phyloP scores from a whole-genome alignment of 1,284 basidiomycete genomes.

The Pseudozyma sp. region DNA sequence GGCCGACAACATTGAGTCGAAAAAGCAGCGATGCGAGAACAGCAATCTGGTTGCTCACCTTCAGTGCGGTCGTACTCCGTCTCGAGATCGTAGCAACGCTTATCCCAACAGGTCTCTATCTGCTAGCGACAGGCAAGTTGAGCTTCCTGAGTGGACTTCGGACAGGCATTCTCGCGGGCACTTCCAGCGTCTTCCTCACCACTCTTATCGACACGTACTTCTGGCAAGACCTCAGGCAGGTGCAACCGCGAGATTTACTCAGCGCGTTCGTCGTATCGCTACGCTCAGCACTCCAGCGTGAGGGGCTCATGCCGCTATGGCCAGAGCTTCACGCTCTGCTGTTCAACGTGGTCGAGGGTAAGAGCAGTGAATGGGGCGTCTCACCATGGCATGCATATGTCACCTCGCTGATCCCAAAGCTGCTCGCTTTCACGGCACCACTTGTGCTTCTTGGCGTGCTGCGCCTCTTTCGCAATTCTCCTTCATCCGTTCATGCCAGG shows the following conservation, averaged over 20 bases:
- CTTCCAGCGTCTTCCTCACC: conserved; percentile 26
- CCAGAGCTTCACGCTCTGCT: conserved; percentile 84
- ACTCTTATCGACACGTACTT: conserved; percentile 84
- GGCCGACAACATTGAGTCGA: conserved; percentile 12
- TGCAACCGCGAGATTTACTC: neutral
- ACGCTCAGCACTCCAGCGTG: no score
- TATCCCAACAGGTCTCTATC: conserved; percentile 51
- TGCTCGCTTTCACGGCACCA: conserved; percentile 76
- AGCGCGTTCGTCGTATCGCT: neutral
- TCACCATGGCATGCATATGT: conserved; percentile 82
- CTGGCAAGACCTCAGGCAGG: conserved; percentile 73
- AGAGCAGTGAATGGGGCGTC: conserved; percentile 90
- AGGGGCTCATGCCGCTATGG: conserved; percentile 74
- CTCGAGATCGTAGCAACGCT: conserved; percentile 77
- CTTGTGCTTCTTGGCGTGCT: conserved; percentile 74
- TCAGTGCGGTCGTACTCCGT: conserved; percentile 80
- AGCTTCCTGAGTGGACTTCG: conserved; percentile 18
- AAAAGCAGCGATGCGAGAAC: neutral
- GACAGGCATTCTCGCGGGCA: conserved; percentile 22
- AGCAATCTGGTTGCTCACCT: conserved; percentile 74
- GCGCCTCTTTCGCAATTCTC: conserved; percentile 24
- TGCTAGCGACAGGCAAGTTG: conserved; percentile 26
- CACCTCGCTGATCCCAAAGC: conserved; percentile 79
- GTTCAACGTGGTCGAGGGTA: conserved; percentile 89
- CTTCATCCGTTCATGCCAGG: conserved; percentile 4